phyloP scores from a whole-genome alignment of 2,329 filamentous ascomycete genomes.

The Metarhizium album region DNA sequence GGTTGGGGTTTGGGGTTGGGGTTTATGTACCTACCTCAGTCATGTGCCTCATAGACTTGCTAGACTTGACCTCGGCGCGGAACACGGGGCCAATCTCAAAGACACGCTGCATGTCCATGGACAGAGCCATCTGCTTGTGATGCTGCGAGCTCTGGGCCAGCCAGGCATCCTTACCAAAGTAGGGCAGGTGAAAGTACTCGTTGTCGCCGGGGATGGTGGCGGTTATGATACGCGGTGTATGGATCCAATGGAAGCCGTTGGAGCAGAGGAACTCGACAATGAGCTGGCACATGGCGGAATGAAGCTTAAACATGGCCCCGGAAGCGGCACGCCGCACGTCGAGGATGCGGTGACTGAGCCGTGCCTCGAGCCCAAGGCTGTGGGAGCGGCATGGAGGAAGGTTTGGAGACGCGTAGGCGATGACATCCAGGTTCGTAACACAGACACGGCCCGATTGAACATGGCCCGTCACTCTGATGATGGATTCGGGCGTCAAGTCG shows the following conservation, averaged over 20 bases:
- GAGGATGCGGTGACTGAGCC: background rate
- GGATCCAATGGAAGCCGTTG: background rate
- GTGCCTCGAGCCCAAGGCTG: background rate
- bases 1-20: background rate
- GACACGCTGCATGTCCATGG: background rate
- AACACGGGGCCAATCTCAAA: background rate
- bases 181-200: background rate
- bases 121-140: constrained; percentile 1
- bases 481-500: background rate
- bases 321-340: background rate
- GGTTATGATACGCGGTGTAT: background rate
- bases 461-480: background rate
- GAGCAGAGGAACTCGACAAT: background rate
- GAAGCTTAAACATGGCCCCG: background rate
- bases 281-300: background rate
- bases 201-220: background rate
- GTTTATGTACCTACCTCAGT: background rate
- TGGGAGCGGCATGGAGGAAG: background rate
- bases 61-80: background rate
- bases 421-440: background rate
- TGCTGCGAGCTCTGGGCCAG: background rate
- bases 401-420: background rate
- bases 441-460: background rate
- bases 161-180: background rate
- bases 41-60: background rate